Percentiles rank a stretch among this genome's conserved stretches.
These are phyloP conservation scores for Hanseniaspora pseudoguilliermondii DNA, from an alignment of 805 yeast species.

Conservation along the genomic window DNA sequence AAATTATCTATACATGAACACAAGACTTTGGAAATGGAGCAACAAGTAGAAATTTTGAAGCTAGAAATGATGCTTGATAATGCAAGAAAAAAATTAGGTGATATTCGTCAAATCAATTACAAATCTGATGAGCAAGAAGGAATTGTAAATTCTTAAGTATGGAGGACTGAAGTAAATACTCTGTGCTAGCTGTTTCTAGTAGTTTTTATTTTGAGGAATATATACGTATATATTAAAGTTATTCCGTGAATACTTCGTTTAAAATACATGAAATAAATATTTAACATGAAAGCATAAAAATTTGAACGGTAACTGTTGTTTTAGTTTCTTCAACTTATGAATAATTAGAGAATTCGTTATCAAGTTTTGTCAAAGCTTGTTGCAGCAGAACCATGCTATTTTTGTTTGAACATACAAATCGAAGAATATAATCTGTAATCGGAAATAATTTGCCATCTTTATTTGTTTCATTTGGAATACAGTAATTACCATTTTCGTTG, in stretches of 20 bases:
- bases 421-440: not conserved
- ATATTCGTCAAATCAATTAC: conserved; percentile 69
- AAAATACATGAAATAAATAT: too few relatives aligned
- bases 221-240: not conserved
- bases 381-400: not conserved
- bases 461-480: not conserved
- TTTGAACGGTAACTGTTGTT: too few relatives aligned
- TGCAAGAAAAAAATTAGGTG: conserved; percentile 74
- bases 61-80: conserved; percentile 57
- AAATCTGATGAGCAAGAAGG: conserved; percentile 18
- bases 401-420: not conserved
- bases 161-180: too few relatives aligned
- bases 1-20: conserved; percentile 64
- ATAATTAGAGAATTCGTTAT: not conserved
- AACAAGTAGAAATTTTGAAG: conserved; percentile 78
- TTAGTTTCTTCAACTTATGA: too few relatives aligned
- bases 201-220: not conserved
- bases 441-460: not conserved
- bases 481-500: not conserved
- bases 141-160: conserved; percentile 1
- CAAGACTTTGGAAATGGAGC: conserved; percentile 80
- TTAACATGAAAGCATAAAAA: too few relatives aligned
- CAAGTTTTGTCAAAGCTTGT: not conserved
- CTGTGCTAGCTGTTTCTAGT: too few relatives aligned
- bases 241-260: not conserved